Evolutionary conservation across 2,329 filamentous ascomycete species (phyloP), one percentile per base, ranked within the genome.

Genomic region (Annulohypoxylon truncatum): DNA sequence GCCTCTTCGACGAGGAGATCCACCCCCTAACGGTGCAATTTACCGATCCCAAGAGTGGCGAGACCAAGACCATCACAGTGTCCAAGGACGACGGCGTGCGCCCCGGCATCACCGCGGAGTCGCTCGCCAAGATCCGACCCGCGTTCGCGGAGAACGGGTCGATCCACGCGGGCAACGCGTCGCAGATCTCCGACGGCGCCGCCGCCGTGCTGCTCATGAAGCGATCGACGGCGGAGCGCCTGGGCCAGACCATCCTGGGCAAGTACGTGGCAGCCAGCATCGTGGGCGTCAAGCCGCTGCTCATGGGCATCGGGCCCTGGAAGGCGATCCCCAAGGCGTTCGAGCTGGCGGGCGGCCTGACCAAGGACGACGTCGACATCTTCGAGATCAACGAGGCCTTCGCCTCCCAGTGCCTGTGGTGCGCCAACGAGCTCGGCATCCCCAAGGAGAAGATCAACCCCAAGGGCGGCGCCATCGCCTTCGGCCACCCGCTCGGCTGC

Each of bases 321-420:
- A 94, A 94, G 81, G 94, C 96, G 61, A 98, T 99, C 76, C 96
- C 96, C 70, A 92, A 94, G 78, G 94, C 93, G 3, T 90, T 97
- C 61, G 87, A 92, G 78, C 94, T 96, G 79, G 92, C 94, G 0
- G 94, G 94, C 65, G 67, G 67, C 20, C 89, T 99, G 74, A 85
- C 84, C 77, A 93, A 90, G 80, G 91, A 97, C 61, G 95, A 98
- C 72, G 93, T 99, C 28, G 96, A 98, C 78, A 95, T 98, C 77
- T 98, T 88, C 77, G 96, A 99, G 87, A 97, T 99, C 86, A 99
- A 99, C 84, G 96, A 99, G 87, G 96, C 96, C 0, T 99, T 99
- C 79, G 96, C 96, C 29, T 92, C 89, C 69, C 95, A 98, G 86
- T 97, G 93, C 80, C 81, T 98, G 71, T 98, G 92, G 92, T 97